These are phyloP conservation scores for Copromyces sp. DNA, from an alignment of 495 filamentous ascomycete genomes.

Conservation along the genomic window DNA sequence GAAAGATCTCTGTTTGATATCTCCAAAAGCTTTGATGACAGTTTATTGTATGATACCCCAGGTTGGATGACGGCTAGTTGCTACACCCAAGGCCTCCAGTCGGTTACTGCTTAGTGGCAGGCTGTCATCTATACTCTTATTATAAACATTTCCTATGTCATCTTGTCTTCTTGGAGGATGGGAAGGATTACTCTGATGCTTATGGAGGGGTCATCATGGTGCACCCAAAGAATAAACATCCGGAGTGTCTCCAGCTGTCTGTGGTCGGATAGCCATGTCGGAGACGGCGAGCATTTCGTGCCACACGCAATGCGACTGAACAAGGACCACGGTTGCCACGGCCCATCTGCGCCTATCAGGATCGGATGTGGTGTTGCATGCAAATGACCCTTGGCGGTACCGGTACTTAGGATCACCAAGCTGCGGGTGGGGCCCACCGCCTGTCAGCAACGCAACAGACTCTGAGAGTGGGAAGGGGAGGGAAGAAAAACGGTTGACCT, in stretches of 20 bases:
- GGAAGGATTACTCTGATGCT: neutral
- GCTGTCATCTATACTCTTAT: neutral
- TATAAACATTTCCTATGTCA: neutral
- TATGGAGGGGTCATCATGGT: neutral
- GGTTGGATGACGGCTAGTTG: neutral
- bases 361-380: slow-evolving; percentile 10
- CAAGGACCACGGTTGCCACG: neutral
- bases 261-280: neutral
- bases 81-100: neutral
- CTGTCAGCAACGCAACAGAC: slow-evolving; percentile 12
- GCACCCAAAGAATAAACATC: neutral
- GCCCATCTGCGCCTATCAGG: neutral
- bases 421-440: slow-evolving; percentile 4
- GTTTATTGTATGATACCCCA: neutral
- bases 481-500: neutral
- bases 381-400: slow-evolving; percentile 12
- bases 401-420: slow-evolving; percentile 17
- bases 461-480: neutral
- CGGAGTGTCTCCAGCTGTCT: neutral
- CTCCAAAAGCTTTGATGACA: neutral
- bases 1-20: neutral
- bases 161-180: neutral
- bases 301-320: neutral
- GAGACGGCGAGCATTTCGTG: neutral
- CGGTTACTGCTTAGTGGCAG: neutral